Evolutionary conservation across 306 rosid genomes (phyloP).

Genomic region (Pyrus bretschneideri): DNA sequence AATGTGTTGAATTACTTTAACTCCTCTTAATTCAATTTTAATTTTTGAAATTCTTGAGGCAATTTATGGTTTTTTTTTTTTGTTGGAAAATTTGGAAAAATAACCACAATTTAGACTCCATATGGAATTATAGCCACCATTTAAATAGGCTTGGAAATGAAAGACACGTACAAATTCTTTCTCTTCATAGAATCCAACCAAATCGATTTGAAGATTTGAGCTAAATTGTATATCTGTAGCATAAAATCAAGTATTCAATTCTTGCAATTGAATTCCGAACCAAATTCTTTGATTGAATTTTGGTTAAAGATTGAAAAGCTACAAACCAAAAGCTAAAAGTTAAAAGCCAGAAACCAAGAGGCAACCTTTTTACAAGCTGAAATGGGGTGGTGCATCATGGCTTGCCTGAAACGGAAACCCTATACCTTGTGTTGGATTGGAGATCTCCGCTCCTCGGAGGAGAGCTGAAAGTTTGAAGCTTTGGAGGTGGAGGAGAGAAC

Average conservation of each 20-base stretch:
- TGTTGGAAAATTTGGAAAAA: no score
- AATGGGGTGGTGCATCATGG: conserved; percentile 93
- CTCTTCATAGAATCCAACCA: conserved; percentile 89
- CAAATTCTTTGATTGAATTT: neutral
- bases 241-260: neutral
- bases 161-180: conserved; percentile 85
- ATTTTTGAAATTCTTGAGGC: no score
- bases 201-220: conserved; percentile 44
- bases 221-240: conserved; percentile 67
- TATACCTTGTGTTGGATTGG: conserved; percentile 25
- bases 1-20: no score
- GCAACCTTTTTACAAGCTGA: conserved; percentile 83
- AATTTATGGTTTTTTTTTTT: no score
- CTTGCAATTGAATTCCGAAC: neutral
- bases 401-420: conserved; percentile 41
- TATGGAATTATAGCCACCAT: no score
- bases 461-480: neutral
- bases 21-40: no score
- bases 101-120: no score
- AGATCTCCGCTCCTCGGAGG: neutral
- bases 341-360: conserved; percentile 20
- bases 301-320: neutral
- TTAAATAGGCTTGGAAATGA: conserved; percentile 44
- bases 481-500: neutral
- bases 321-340: neutral